phyloP scores from a whole-genome alignment of 2,329 filamentous ascomycete genomes.

The Fusarium torulosum region DNA sequence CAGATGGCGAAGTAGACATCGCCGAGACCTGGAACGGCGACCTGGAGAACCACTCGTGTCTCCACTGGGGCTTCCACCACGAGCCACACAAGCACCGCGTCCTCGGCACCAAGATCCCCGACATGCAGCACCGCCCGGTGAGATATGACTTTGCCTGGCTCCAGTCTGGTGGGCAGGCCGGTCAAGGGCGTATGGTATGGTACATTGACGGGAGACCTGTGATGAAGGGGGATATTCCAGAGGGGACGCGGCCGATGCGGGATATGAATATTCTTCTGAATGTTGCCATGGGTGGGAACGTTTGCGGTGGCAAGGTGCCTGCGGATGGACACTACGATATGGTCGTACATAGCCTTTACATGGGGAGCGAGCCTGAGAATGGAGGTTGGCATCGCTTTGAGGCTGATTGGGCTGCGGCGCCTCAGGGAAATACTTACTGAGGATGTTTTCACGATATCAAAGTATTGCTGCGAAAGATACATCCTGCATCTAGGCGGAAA shows the following conservation, averaged over 20 bases:
- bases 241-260: constrained; percentile 65
- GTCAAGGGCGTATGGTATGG: constrained; percentile 66
- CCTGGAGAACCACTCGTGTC: constrained; percentile 65
- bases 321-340: constrained; percentile 68
- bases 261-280: constrained; percentile 70
- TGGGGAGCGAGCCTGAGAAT: constrained; percentile 63
- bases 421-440: constrained; percentile 53
- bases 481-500: background rate
- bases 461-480: background rate
- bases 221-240: constrained; percentile 67
- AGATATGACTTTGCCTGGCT: constrained; percentile 70
- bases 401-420: constrained; percentile 58
- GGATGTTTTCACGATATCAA: background rate
- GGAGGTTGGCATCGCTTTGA: constrained; percentile 69
- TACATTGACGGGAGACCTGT: constrained; percentile 69
- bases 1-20: constrained; percentile 71
- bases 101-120: constrained; percentile 62
- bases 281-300: constrained; percentile 72
- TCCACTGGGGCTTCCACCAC: constrained; percentile 70
- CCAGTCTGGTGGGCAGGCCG: constrained; percentile 57
- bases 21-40: constrained; percentile 73
- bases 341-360: constrained; percentile 64
- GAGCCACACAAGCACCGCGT: constrained; percentile 70
- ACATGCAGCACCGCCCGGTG: constrained; percentile 61
- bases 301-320: constrained; percentile 65